Conservation (phyloP, 2,329 filamentous ascomycete genomes). For the Didymella keratinophila region DNA sequence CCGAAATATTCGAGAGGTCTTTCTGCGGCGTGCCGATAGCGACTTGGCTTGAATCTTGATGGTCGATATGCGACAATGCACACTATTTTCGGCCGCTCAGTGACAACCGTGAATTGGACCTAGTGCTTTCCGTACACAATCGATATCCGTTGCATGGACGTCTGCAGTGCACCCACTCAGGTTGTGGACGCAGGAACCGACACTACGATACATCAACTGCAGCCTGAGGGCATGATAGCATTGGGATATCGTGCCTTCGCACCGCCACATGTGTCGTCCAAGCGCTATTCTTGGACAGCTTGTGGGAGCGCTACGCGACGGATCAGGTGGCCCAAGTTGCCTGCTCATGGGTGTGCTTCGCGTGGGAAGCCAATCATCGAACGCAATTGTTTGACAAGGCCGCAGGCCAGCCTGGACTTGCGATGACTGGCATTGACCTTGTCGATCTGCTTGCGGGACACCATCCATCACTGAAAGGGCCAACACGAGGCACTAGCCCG, state of each 20-base stretch:
- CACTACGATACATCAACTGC: neutral
- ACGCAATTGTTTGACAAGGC: constrained; percentile 34
- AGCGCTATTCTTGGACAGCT: constrained; percentile 1
- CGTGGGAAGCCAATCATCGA: constrained; percentile 25
- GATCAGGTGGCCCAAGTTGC: neutral
- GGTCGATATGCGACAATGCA: constrained; percentile 5
- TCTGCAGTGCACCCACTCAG: constrained; percentile 4
- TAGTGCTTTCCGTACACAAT: constrained; percentile 6
- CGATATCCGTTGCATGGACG: constrained; percentile 14
- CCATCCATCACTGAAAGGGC: constrained; percentile 17
- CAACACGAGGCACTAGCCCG: constrained; percentile 26
- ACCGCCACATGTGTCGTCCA: constrained; percentile 16
- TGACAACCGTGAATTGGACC: neutral
- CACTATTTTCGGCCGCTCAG: constrained; percentile 5
- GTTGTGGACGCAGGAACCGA: constrained; percentile 13
- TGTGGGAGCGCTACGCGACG: neutral
- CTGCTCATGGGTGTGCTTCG: constrained; percentile 13
- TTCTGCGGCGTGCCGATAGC: neutral
- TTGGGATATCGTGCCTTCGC: neutral
- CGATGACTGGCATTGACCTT: constrained; percentile 31
- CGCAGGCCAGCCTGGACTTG: constrained; percentile 36
- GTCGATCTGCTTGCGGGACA: constrained; percentile 25
- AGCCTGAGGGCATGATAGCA: neutral
- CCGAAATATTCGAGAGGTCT: neutral
- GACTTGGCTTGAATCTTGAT: neutral